Base-by-base conservation (phyloP, 2,329 filamentous ascomycete species). In the Apiospora malaysiana region DNA sequence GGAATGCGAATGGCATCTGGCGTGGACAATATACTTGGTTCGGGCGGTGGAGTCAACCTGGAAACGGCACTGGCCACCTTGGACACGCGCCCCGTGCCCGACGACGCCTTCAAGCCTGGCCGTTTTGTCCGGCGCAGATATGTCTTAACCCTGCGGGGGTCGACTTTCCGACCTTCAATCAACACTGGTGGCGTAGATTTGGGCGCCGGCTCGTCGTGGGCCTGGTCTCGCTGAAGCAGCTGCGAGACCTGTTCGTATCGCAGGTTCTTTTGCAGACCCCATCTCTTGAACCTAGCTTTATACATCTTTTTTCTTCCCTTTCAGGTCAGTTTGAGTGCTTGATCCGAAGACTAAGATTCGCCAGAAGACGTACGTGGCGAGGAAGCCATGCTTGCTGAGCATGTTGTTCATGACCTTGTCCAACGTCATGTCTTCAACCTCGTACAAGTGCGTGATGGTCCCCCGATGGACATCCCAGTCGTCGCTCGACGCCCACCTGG, bases 221-320 rank as follows among this genome's bases (percentile, higher is more conserved):
- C 16, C 23, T 68, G 66, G 25, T 47, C 46, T 8, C 47, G 43
- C 43, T 37, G 43, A 27, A 68, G 46, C 25, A 68, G 25, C 43
- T 68, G 43, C 9, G 66, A 68, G 8, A 68, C 66, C 37, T 46
- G 37, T 14, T 68, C 66, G n/a, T 68, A 68, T 37, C 66, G 66
- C 43, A 68, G 25, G 32, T 68, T 68, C 43, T 68, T 68, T 18
- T 68, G 43, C 32, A 68, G 43, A 37, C 46, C 46, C 66, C 66
- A 68, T 16, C 46, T 32, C 42, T 68, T 68, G 66, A 68, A 68
- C 25, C 66, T 27, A 43, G 43, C 43, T 25, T 68, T 68, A 23
- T 68, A 68, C 66, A 68, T 68, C 46, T 68, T 68, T 46, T 67
- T 68, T 21, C 66, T 68, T 45, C 46, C 43, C 43, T 32, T 47